Conservation (phyloP, 805 yeast species). For the fission yeast (Schizosaccharomyces pombe) region DNA sequence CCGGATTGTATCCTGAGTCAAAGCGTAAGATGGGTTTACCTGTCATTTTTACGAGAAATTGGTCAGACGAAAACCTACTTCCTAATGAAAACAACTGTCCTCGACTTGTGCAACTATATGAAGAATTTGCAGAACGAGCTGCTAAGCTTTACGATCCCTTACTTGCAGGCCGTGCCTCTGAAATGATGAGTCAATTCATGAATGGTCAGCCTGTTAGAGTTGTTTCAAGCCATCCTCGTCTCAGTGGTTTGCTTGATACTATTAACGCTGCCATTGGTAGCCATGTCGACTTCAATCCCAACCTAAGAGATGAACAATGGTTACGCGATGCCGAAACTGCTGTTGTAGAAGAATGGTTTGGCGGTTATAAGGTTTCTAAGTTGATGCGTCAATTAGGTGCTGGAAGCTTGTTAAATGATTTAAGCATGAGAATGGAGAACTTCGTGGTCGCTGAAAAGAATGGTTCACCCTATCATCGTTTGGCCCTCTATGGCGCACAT, state of each 20-base stretch:
- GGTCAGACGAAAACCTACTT: slow-evolving; percentile 10
- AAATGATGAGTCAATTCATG: slow-evolving; percentile 8
- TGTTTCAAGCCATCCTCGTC: slow-evolving; percentile 11
- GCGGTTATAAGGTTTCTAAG: slow-evolving; percentile 4
- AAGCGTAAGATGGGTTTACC: slow-evolving; percentile 6
- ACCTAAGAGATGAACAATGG: not conserved
- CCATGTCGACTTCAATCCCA: not conserved
- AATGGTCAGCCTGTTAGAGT: slow-evolving; percentile 8
- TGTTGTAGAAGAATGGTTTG: slow-evolving; percentile 5
- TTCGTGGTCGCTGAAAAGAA: slow-evolving; percentile 5
- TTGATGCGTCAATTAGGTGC: slow-evolving; percentile 9
- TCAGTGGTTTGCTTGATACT: slow-evolving; percentile 11
- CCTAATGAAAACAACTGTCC: slow-evolving; percentile 8
- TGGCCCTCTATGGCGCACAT: slow-evolving; percentile 11
- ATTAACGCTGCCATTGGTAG: slow-evolving; percentile 4
- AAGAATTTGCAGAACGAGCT: slow-evolving; percentile 8
- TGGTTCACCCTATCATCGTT: slow-evolving; percentile 2
- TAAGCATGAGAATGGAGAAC: slow-evolving; percentile 8
- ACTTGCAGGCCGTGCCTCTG: slow-evolving; percentile 8
- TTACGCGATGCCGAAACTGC: not conserved
- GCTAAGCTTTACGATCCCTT: slow-evolving; percentile 9
- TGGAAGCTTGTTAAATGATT: slow-evolving; percentile 10
- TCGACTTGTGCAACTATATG: slow-evolving; percentile 8
- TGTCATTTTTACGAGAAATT: slow-evolving; percentile 8
- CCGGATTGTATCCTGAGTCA: slow-evolving; percentile 10